A percentile compares a stretch with the other conserved stretches of the same genome.
Evolutionary conservation across 441 rosid species (phyloP).

Genomic region (Erodium texanum): DNA sequence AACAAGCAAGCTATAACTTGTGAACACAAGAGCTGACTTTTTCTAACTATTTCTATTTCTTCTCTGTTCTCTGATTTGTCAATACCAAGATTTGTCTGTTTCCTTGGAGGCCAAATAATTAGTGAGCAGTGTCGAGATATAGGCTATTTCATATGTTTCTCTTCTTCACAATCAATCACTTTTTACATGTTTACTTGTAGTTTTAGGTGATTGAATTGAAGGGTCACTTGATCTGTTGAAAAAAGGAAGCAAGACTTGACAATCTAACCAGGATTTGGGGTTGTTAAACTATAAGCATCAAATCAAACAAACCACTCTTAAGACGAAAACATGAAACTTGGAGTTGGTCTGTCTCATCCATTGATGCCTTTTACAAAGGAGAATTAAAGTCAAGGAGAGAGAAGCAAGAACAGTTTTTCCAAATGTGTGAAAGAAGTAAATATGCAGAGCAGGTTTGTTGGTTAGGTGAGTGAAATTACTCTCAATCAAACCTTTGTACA

Average conservation of each 20-base stretch:
- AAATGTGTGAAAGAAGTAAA: background rate
- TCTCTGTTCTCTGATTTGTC: background rate
- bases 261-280: too few species aligned
- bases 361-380: too few species aligned
- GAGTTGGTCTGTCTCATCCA: too few species aligned
- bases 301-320: too few species aligned
- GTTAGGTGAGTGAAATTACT: background rate
- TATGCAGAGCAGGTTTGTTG: background rate
- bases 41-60: background rate
- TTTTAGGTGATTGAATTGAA: too few species aligned
- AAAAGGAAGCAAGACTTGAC: too few species aligned
- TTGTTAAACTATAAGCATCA: too few species aligned
- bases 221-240: too few species aligned
- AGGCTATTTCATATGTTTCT: background rate
- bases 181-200: too few species aligned
- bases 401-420: background rate
- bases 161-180: background rate
- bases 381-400: too few species aligned
- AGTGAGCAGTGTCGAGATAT: background rate
- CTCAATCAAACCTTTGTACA: background rate
- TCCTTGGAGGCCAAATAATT: background rate
- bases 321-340: too few species aligned
- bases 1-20: background rate
- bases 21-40: conserved; percentile 34
- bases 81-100: background rate